These are phyloP conservation scores for Solanum megistacrolobum DNA, from an alignment of 257 asterid genomes.

Conservation along the genomic window DNA sequence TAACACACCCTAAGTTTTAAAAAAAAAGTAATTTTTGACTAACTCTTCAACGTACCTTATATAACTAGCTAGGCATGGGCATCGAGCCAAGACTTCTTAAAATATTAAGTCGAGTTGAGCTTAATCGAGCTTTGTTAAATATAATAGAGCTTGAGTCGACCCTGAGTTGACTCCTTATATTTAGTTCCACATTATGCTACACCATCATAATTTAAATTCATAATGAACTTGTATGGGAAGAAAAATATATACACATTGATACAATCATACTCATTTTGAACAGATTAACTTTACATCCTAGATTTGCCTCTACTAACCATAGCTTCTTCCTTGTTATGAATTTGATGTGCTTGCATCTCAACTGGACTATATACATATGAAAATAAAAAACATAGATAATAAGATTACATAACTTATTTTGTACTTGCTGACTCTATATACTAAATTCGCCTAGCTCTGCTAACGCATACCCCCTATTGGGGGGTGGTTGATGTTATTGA, in stretches of 20 bases:
- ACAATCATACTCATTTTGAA: not conserved
- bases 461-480: not conserved
- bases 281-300: not conserved
- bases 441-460: not conserved
- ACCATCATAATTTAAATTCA: not conserved
- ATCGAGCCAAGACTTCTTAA: not conserved
- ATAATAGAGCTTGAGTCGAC: not conserved
- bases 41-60: too few relatives aligned
- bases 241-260: not conserved
- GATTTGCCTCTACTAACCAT: not conserved
- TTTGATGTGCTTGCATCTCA: not conserved
- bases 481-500: not conserved
- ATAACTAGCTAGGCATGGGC: not conserved
- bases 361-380: not conserved
- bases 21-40: too few relatives aligned
- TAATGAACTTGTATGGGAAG: not conserved
- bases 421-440: not conserved
- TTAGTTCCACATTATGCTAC: not conserved
- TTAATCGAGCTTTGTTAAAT: not conserved
- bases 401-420: not conserved
- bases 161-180: not conserved
- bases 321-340: not conserved
- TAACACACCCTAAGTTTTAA: too few relatives aligned
- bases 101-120: too few relatives aligned
- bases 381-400: not conserved